Evolutionary conservation across 768 basidiomycete species (phyloP).

Genomic region (Tricholoma terreum): DNA sequence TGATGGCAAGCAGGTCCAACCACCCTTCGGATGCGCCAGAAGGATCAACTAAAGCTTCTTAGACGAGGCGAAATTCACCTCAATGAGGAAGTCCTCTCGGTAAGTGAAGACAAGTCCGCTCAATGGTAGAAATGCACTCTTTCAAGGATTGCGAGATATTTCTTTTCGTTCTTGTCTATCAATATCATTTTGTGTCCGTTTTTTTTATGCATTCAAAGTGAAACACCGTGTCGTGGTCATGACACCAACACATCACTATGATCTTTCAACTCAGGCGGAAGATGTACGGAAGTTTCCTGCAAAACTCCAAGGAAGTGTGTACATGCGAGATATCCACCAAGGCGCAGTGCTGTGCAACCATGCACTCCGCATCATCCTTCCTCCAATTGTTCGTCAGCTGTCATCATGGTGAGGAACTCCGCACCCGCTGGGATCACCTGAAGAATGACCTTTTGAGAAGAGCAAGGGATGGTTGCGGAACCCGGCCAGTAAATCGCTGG

Average conservation of each 20-base stretch:
- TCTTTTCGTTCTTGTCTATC: no score
- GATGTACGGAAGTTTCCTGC: no score
- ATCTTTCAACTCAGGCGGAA: no score
- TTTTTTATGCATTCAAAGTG: no score
- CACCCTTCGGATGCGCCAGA: neutral
- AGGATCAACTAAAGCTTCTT: neutral
- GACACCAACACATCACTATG: no score
- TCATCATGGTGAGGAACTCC: conserved; percentile 1
- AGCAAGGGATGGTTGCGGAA: neutral
- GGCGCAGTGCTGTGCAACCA: neutral
- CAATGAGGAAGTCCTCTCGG: neutral
- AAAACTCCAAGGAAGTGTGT: no score
- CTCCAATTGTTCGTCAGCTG: neutral
- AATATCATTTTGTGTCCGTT: no score
- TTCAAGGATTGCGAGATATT: no score
- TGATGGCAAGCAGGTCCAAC: neutral
- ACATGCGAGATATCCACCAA: neutral
- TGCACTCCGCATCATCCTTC: neutral
- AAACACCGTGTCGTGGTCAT: no score
- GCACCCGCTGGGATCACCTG: neutral
- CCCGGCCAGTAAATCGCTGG: neutral
- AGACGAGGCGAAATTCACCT: neutral
- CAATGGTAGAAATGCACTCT: no score
- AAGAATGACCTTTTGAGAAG: neutral
- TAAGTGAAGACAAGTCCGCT: neutral